Base-by-base conservation (phyloP, 1,284 basidiomycete genomes). In the Malassezia japonica region DNA sequence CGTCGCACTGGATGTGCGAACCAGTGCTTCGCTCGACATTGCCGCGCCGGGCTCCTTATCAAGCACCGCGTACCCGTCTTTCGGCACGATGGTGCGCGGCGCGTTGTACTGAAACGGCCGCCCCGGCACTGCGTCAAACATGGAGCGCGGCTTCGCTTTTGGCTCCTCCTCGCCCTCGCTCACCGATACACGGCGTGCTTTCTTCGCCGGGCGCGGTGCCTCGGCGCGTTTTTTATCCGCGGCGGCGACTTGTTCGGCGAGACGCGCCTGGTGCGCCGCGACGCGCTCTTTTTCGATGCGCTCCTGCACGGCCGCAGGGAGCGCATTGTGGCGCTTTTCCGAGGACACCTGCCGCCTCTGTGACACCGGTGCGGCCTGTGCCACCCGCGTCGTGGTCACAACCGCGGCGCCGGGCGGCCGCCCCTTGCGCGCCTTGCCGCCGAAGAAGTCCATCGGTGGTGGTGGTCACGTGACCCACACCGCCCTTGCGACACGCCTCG, bases 81-180 rank as follows among this genome's bases (percentile, higher is more conserved):
- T 29, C 1, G 51, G 45, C 15, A 59, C 20, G 32, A 65, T 60
- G 36, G 56, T 51, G 3, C 63, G 57, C 3, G 59, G 51, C 1
- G 60, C 58, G 16, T 44, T 45, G 28, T 65, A 63, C 28, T 57
- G 49, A 25, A 43, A 50, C 15, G 16, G 23, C 7, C 7, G n/a
- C 16, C 40, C 40, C 1, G 40, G 27, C 8, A 21, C 23, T 23
- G 24, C 23, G 18, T 40, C 38, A 20, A 28, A 21, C 40, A 42
- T 3, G 28, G 18, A 21, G 4, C 29, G 20, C 16, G 23, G 18
- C 15, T 28, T 13, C 10, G 32, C 23, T 9, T 23, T 16, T 15
- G 29, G 25, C 10, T 25, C n/a, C 12, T 44, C 42, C 13, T 16
- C 16, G 2, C 13, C n/a, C 7, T 13, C 10, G 8, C 15, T 3